Evolutionary conservation across 192 early-diverging fungal genomes (phyloP).

Genomic region (Backusella westeae): DNA sequence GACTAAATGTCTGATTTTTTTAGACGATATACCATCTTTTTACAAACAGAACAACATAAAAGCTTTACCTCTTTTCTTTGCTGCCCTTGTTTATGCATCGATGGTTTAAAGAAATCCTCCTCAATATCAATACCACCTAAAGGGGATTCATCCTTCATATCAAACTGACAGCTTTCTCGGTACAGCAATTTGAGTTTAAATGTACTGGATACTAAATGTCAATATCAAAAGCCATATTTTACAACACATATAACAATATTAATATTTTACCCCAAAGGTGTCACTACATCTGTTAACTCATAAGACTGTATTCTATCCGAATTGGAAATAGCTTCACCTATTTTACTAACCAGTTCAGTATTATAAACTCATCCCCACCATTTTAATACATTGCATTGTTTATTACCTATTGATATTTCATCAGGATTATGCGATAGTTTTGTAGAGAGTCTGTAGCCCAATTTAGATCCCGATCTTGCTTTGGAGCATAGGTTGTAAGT

Average conservation of each 20-base stretch:
- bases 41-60: not conserved
- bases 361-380: not conserved
- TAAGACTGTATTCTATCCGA: conserved; percentile 59
- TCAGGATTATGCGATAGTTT: conserved; percentile 47
- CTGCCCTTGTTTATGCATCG: conserved; percentile 8
- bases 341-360: not conserved
- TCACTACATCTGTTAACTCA: conserved; percentile 67
- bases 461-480: conserved; percentile 39
- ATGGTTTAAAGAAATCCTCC: conserved; percentile 66
- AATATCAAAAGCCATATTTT: conserved; percentile 3
- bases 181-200: conserved; percentile 69
- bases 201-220: conserved; percentile 40
- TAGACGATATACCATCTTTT: conserved; percentile 28
- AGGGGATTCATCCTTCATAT: conserved; percentile 51
- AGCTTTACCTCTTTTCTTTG: not conserved
- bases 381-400: not conserved
- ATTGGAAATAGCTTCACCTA: conserved; percentile 63
- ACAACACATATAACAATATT: not conserved
- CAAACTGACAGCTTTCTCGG: conserved; percentile 74
- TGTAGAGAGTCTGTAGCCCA: conserved; percentile 69
- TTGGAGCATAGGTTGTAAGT: conserved; percentile 57
- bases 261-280: conserved; percentile 61
- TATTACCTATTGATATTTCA: conserved; percentile 71
- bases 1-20: conserved; percentile 29
- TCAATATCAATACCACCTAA: conserved; percentile 57